A percentile compares a stretch with the other conserved stretches of the same genome.
phyloP scores from a whole-genome alignment of 805 yeast genomes.

The Myxozyma vanderwaltii region DNA sequence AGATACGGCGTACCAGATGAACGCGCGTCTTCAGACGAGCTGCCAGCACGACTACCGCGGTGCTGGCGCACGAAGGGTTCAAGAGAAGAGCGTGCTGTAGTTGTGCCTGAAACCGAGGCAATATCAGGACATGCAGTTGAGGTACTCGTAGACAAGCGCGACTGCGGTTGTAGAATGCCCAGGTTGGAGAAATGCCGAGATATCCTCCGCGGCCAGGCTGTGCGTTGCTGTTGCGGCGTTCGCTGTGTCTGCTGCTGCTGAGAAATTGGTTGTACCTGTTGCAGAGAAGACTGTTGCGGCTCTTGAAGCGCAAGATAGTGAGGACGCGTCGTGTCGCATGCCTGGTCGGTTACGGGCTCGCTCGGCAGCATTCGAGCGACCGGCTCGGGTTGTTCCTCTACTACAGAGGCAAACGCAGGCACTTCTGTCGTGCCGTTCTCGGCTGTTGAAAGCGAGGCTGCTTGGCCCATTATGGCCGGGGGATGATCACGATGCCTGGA shows the following conservation, averaged over 20 bases:
- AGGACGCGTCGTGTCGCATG: too few relatives aligned
- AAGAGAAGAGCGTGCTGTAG: not conserved
- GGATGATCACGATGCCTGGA: too few relatives aligned
- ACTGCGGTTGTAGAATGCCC: conserved; percentile 11
- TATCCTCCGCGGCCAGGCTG: conserved; percentile 13
- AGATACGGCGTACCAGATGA: not conserved
- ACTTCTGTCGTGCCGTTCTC: not conserved
- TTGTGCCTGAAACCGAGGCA: too few relatives aligned
- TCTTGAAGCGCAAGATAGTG: too few relatives aligned
- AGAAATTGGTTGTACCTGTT: not conserved
- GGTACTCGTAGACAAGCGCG: not conserved
- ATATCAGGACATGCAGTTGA: not conserved
- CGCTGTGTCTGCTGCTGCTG: not conserved
- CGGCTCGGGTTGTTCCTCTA: not conserved
- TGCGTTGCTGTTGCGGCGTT: not conserved
- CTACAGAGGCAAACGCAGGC: not conserved
- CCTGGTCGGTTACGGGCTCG: not conserved
- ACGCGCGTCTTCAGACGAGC: not conserved
- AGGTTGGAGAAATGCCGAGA: conserved; percentile 20
- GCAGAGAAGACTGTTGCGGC: not conserved
- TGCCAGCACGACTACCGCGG: conserved; percentile 1
- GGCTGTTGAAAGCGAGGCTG: conserved; percentile 1
- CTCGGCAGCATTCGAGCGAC: not conserved
- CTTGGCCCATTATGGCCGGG: conserved; percentile 1
- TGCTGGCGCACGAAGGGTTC: not conserved